Evolutionary conservation across 208 protist genomes (phyloP), one percentile per base, ranked within the genome.

Genomic region (Trypanosoma cruzi): DNA sequence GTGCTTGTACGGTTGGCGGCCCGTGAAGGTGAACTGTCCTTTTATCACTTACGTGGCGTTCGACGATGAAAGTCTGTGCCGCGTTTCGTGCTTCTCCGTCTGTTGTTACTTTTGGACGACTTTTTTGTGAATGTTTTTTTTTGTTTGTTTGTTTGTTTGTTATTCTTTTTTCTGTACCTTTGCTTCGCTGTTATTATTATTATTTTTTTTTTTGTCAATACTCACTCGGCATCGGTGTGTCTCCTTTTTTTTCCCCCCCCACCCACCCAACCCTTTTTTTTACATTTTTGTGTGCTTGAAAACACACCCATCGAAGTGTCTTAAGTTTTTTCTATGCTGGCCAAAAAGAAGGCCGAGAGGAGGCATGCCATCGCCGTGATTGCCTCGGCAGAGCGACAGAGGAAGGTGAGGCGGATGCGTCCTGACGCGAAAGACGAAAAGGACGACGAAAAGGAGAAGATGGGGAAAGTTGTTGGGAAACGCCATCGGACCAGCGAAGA

Each of bases 261-360:
- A n/a, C n/a, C n/a, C n/a, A n/a, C n/a, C n/a, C n/a, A n/a, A n/a
- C n/a, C n/a, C n/a, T n/a, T n/a, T n/a, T n/a, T n/a, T n/a, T n/a
- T n/a, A n/a, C n/a, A n/a, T n/a, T n/a, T n/a, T n/a, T n/a, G n/a
- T n/a, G n/a, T n/a, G n/a, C n/a, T n/a, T n/a, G n/a, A n/a, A n/a
- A n/a, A n/a, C n/a, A n/a, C n/a, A n/a, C n/a, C n/a, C n/a, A n/a
- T n/a, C n/a, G n/a, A n/a, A n/a, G n/a, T n/a, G n/a, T n/a, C n/a
- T n/a, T n/a, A n/a, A n/a, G 29, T 24, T 49, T 56, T 49, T 22
- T 37, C 31, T 10, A 94, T 95, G 89, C 49, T 93, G 29, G 78
- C 85, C 0, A 93, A 90, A 59, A 91, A 90, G 61, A 84, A 80
- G 75, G 77, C 80, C 0, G 71, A 77, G 16, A 79, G 79, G 75